Conservation (phyloP, 2,329 filamentous ascomycete species). For the Trichoderma simmonsii region DNA sequence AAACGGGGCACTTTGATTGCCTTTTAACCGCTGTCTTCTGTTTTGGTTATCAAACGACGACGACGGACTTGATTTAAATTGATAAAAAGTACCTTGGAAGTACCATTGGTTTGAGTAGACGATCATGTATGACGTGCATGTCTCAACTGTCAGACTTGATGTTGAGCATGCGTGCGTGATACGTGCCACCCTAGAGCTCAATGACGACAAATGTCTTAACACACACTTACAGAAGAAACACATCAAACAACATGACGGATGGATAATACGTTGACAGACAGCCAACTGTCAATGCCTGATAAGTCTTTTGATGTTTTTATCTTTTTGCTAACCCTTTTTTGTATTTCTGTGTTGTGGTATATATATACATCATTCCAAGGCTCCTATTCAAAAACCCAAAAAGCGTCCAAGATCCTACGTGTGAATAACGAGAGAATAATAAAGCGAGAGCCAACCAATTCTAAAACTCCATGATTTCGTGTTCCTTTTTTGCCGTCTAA, state of each 20-base stretch:
- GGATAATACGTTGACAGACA: not conserved
- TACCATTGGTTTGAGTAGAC: not conserved
- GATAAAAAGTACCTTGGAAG: not conserved
- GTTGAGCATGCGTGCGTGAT: not conserved
- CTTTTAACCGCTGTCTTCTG: not conserved
- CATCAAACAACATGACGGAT: not conserved
- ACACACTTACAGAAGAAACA: not conserved
- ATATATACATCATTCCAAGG: conserved; percentile 10
- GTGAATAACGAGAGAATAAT: conserved; percentile 15
- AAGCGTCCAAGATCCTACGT: conserved; percentile 3
- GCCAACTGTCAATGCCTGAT: not conserved
- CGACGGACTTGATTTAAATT: not conserved
- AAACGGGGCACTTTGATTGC: not conserved
- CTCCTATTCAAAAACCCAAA: not conserved
- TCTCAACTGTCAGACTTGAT: not conserved
- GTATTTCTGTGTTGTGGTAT: not conserved
- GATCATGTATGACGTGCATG: conserved; percentile 7
- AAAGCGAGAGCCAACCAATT: conserved; percentile 15
- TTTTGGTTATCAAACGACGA: not conserved
- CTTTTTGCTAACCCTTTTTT: conserved; percentile 5
- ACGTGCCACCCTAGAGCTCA: not conserved
- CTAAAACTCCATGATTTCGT: conserved; percentile 12
- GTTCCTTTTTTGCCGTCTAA: not conserved
- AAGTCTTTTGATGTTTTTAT: not conserved
- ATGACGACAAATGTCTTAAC: not conserved